Base-by-base conservation (phyloP, 805 yeast species). In the Wickerhamiella azyma region DNA sequence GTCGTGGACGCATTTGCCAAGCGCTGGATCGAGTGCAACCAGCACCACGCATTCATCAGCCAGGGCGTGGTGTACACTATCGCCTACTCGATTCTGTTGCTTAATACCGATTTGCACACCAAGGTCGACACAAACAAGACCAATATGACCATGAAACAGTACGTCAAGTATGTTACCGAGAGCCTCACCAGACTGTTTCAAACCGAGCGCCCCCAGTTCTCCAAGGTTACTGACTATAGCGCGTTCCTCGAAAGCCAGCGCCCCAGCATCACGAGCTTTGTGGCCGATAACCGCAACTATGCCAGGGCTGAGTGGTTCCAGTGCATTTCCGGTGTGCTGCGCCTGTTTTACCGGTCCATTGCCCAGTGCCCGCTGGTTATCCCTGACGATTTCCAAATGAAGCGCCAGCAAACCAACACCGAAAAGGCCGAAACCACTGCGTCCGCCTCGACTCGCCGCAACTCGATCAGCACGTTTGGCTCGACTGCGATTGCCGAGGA, bases 31-130 rank as follows among this genome's bases (percentile, higher is more conserved):
- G 59, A 59, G 26, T 72, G 58, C 60, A 65, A 75, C 66, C 63
- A 69, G 17, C 63, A 54, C 46, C 71, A 68, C 58, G 69, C 67
- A 37, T 77, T 66, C 58, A 70, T 67, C 58, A 75, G 71, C 56
- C 63, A 62, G 46, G 72, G 68, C 56, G 82, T 69, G 43, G 77
- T 81, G 49, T 85, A 83, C 60, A 75, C 85, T 28, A 70, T 83
- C 2, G 69, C 83, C 32, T 85, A 83, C 61, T 72, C 86, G 2
- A 64, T 85, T 53, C 68, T 85, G 43, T 70, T 85, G 43, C 66
- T 83, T 45, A 85, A 85, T 61, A 81, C 94, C 0, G 86, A 85
- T 46, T 64, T 84, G 33, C 85, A 84, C 63, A 79, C 79, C 48
- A 55, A 69, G 33, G 71, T 67, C 35, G 61, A 57, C 36, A 35